Evolutionary conservation across 139 green algal genomes (phyloP), one percentile per base, ranked within the genome.

Genomic region (Axilococcus clingmanii): DNA sequence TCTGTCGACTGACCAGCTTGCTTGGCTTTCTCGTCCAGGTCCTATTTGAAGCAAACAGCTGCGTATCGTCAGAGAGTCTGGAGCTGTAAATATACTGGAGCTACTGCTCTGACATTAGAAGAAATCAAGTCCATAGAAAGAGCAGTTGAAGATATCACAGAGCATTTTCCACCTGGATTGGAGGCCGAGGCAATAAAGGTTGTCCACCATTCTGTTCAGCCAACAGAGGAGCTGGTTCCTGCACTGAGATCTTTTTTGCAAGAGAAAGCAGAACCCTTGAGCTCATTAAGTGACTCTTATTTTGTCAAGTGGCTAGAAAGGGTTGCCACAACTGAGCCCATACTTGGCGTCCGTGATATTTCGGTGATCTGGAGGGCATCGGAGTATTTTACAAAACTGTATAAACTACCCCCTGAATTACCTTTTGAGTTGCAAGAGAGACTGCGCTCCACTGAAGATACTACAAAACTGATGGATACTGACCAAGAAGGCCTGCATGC

Each of bases 71-170:
- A 66, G 35, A 65, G 73, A 4, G 4, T 65, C 4, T 91, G 82
- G 82, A 45, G 53, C 3, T 86, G 81, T 52, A 55, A 63, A 4
- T 59, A 63, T 19, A 81, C 65, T 2, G 74, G 77, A 27, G 64
- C 61, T 5, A 31, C 16, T 5, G 68, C 63, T 6, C 40, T 91
- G 24, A 92, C 79, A 0, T 92, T 76, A 31, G 76, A 90, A 36
- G 68, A 88, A 57, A 78, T 78, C 2, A 51, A 83, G 4, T 23
- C 63, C 8, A 65, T 46, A 22, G 79, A 83, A 45, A 33, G 40
- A 5, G 19, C 52, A 3, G 12, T 49, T 32, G 9, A 23, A 23
- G 9, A 32, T 23, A 12, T 49, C 25, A 32, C 12, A 17, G 9
- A 9, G 9, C 41, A 12, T 9, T 49, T 49, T 32, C 41, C 41